Evolutionary conservation across 441 rosid genomes (phyloP), one percentile per base, ranked within the genome.

Genomic region (Pelargonium cotyledonis): DNA sequence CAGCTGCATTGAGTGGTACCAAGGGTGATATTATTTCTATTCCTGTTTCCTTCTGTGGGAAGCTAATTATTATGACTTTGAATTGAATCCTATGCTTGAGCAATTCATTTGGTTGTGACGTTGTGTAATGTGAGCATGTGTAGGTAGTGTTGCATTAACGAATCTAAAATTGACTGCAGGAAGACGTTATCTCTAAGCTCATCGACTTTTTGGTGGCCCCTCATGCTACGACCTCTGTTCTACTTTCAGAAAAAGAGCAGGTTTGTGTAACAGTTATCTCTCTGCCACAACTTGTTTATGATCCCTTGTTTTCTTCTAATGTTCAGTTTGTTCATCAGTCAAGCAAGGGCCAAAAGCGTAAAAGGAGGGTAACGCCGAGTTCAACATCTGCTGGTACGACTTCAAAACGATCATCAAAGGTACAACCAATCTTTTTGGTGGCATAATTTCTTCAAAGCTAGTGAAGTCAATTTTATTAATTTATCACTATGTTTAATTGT

Each of bases 151-250:
- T 46, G 7, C 38, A 43, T 40, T 65, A 41, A 3, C 60, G 68
- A 35, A 44, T 43, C 55, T 66, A 66, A 70, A 67, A 60, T 73
- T 68, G 26, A 60, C 21, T 78, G 79, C 90, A 91, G 97, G 99
- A 91, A 81, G 99, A 95, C 75, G 72, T 92, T 64, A 71, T 90
- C 57, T 18, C 77, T n/a, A 85, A 80, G 69, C 83, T 95, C 79
- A 79, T 89, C 67, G 99, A 88, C 77, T 95, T 90, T 84, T 79
- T 95, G 90, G 83, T 77, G 77, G 88, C 87, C 58, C 99, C 98
- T 70, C 88, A 81, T 75, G 85, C 89, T 19, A 88, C 92, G 70
- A 86, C 88, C 40, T 68, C 81, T 26, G 84, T 72, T 63, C 73
- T 81, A 65, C 89, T 94, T 81, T 76, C 85, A 23, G 96, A 89